phyloP scores from a whole-genome alignment of 306 rosid genomes.

The Rubus idaeus region DNA sequence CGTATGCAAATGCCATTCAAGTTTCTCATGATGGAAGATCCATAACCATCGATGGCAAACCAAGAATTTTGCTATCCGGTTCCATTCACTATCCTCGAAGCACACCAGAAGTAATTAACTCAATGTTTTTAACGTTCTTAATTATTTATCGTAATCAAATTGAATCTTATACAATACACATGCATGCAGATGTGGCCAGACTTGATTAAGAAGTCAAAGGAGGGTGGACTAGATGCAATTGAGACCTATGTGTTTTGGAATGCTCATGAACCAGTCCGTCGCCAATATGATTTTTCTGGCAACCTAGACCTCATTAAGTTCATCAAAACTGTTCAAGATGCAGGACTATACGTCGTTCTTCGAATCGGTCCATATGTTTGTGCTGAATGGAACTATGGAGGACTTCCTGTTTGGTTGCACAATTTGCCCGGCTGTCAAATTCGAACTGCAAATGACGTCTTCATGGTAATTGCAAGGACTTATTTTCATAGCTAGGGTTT shows the following conservation, averaged over 20 bases:
- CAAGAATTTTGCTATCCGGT: background rate
- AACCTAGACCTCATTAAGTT: conserved; percentile 32
- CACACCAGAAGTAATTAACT: background rate
- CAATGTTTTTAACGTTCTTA: no score
- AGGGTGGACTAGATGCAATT: conserved; percentile 43
- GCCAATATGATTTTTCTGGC: conserved; percentile 42
- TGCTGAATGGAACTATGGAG: conserved; percentile 59
- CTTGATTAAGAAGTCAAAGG: conserved; percentile 40
- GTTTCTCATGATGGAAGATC: conserved; percentile 5
- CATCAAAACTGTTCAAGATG: conserved; percentile 28
- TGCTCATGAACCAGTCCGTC: conserved; percentile 36
- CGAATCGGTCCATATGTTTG: conserved; percentile 57
- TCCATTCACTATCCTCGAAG: conserved; percentile 3
- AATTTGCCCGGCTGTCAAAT: conserved; percentile 33
- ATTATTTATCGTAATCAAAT: no score
- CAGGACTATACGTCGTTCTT: conserved; percentile 34
- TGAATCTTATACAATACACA: no score
- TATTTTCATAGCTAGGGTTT: background rate
- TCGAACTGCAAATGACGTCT: conserved; percentile 34
- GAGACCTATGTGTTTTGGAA: conserved; percentile 52
- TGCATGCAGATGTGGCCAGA: conserved; percentile 45
- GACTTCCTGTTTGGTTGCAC: conserved; percentile 55
- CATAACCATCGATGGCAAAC: background rate
- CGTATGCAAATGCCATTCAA: background rate
- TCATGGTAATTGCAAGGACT: conserved; percentile 22